These are phyloP conservation scores for Paramecium tetraurelia DNA, from an alignment of 73 alveolate species.

Conservation along the genomic window DNA sequence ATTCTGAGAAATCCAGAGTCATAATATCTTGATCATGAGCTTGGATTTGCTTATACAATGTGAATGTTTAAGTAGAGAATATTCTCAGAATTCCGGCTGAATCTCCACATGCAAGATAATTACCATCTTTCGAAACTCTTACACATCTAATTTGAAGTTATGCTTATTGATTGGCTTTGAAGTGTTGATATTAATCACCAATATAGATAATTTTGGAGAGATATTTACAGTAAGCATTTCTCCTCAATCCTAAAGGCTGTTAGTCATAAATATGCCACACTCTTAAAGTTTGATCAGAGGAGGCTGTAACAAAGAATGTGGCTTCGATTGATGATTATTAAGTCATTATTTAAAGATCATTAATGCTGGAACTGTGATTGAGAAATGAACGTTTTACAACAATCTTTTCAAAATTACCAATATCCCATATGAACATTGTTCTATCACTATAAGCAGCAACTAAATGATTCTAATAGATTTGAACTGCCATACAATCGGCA, in stretches of 20 bases:
- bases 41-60: conserved; percentile 59
- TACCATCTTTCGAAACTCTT: conserved; percentile 73
- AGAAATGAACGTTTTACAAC: conserved; percentile 77
- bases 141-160: conserved; percentile 54
- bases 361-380: conserved; percentile 87
- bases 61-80: conserved; percentile 62
- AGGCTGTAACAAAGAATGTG: conserved; percentile 80
- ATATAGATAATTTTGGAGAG: conserved; percentile 77
- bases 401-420: conserved; percentile 70
- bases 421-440: conserved; percentile 95
- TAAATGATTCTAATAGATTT: conserved; percentile 71
- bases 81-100: conserved; percentile 72
- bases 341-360: conserved; percentile 64
- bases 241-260: conserved; percentile 45
- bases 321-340: conserved; percentile 65
- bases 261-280: conserved; percentile 75
- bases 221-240: conserved; percentile 81
- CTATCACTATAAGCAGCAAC: conserved; percentile 89
- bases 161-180: conserved; percentile 14
- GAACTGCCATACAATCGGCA: conserved; percentile 78
- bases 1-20: conserved; percentile 68
- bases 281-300: conserved; percentile 79
- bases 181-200: conserved; percentile 42
- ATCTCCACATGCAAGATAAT: conserved; percentile 78
- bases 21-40: conserved; percentile 78